A percentile compares a stretch with the other conserved stretches of the same genome.
phyloP scores from a whole-genome alignment of 805 yeast species.

The Candida mattraensis region DNA sequence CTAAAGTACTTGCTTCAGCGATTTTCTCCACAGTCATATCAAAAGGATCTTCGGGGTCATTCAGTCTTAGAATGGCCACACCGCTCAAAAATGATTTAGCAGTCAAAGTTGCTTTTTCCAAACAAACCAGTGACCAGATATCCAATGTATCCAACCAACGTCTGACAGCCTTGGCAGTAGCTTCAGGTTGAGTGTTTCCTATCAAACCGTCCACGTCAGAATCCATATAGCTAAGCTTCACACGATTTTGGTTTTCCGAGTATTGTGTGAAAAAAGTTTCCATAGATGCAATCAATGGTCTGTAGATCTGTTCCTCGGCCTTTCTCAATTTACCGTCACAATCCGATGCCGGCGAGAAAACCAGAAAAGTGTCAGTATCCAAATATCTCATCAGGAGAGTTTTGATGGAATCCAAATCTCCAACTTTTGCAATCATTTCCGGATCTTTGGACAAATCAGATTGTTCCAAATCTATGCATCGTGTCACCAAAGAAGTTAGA shows the following conservation, averaged over 20 bases:
- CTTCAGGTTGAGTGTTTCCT: conserved; percentile 71
- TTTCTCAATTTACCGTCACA: conserved; percentile 78
- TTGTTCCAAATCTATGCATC: conserved; percentile 74
- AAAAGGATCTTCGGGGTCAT: conserved; percentile 25
- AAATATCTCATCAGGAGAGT: conserved; percentile 71
- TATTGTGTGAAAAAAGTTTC: conserved; percentile 55
- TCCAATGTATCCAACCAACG: conserved; percentile 64
- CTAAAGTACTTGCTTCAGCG: conserved; percentile 76
- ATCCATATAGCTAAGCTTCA: conserved; percentile 63
- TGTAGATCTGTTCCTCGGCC: conserved; percentile 76
- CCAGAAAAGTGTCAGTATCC: conserved; percentile 91
- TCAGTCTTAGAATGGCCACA: conserved; percentile 57
- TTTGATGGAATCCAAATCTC: conserved; percentile 57
- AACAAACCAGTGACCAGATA: conserved; percentile 78
- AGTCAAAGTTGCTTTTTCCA: conserved; percentile 85
- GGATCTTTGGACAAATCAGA: conserved; percentile 40
- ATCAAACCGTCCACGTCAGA: conserved; percentile 78
- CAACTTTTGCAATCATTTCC: conserved; percentile 59
- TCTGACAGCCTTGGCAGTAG: conserved; percentile 59
- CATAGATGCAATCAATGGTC: conserved; percentile 69
- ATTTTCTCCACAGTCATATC: conserved; percentile 62
- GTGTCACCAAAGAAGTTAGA: conserved; percentile 79
- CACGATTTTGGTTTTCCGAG: conserved; percentile 28
- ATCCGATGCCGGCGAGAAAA: conserved; percentile 77
- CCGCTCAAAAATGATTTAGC: conserved; percentile 89